These are phyloP conservation scores for Barbarea vulgaris DNA, from an alignment of 345 rosid species.

Conservation along the genomic window DNA sequence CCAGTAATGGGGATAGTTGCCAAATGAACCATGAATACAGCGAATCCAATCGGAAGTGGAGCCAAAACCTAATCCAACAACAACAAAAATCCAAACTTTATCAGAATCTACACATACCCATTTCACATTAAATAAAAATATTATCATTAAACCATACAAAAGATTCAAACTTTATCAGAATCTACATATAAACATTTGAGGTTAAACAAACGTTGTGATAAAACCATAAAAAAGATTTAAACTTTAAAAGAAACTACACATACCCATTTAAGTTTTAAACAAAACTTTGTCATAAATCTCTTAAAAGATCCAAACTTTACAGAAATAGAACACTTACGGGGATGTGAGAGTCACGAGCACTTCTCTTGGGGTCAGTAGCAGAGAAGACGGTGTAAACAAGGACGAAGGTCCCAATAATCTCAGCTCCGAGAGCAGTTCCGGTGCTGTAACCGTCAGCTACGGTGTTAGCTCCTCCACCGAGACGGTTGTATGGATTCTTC, in stretches of 20 bases:
- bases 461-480: conserved; percentile 73
- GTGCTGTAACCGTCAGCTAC: conserved; percentile 55
- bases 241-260: not conserved
- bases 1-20: conserved; percentile 84
- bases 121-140: not conserved
- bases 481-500: conserved; percentile 48
- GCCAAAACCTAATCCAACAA: conserved; percentile 51
- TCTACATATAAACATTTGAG: no score
- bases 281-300: not conserved
- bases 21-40: conserved; percentile 79
- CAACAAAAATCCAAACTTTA: not conserved
- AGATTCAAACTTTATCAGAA: not conserved
- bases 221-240: not conserved
- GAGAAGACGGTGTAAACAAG: conserved; percentile 94
- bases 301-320: not conserved
- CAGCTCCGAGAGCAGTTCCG: conserved; percentile 71
- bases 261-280: not conserved
- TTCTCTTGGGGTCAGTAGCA: conserved; percentile 92
- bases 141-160: not conserved
- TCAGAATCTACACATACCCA: not conserved
- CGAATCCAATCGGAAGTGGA: conserved; percentile 80
- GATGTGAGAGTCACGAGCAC: conserved; percentile 87
- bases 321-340: conserved; percentile 55
- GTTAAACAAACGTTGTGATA: no score
- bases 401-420: conserved; percentile 87